These are phyloP conservation scores for Saccharomycopsis amapae DNA, from an alignment of 805 yeast genomes.

Conservation along the genomic window DNA sequence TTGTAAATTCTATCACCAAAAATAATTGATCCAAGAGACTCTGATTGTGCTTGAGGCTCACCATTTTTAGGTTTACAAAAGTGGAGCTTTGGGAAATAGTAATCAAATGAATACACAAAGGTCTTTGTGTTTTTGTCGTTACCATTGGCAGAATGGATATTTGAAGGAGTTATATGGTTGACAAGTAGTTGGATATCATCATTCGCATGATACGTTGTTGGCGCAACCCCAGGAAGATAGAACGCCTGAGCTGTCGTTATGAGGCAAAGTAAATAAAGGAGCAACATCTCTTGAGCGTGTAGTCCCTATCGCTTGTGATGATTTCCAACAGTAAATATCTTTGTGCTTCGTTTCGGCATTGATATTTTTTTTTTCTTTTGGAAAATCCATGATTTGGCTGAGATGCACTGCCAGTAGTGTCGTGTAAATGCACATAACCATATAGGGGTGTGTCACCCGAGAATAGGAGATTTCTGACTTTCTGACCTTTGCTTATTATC, in stretches of 20 bases:
- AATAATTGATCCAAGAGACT: constrained; percentile 84
- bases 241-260: constrained; percentile 38
- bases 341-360: no score
- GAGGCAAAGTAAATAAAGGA: no score
- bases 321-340: no score
- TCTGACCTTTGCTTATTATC: no score
- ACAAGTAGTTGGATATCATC: constrained; percentile 74
- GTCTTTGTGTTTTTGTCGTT: constrained; percentile 40
- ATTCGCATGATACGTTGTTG: constrained; percentile 73
- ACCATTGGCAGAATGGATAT: constrained; percentile 29
- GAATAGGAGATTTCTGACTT: no score
- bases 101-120: constrained; percentile 67
- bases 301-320: no score
- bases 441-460: no score
- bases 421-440: no score
- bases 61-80: constrained; percentile 75
- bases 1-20: constrained; percentile 94
- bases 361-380: no score
- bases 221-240: constrained; percentile 94
- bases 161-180: constrained; percentile 83
- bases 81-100: constrained; percentile 76
- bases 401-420: no score
- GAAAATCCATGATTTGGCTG: no score
- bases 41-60: constrained; percentile 49
- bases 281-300: no score